Percentiles rank a stretch among this genome's conserved stretches.
Conservation (phyloP, 2,329 filamentous ascomycete species). For the Clathrospora elynae region DNA sequence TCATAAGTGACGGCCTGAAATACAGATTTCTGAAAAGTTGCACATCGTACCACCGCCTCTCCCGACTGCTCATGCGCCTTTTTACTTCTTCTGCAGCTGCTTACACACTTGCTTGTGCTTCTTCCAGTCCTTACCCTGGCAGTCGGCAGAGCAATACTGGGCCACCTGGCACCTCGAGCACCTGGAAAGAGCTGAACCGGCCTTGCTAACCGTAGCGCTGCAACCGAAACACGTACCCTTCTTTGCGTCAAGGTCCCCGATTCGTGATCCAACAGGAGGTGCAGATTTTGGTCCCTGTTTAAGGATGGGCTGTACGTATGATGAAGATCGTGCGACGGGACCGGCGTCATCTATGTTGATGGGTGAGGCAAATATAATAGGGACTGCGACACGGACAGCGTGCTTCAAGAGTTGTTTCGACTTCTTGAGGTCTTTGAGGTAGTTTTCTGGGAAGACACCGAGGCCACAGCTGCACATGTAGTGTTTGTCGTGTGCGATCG, state of each 20-base stretch:
- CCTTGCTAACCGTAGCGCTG: slow-evolving; percentile 14
- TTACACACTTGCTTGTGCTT: slow-evolving; percentile 51
- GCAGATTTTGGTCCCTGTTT: not conserved
- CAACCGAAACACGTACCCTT: slow-evolving; percentile 17
- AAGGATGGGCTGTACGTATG: too few species aligned
- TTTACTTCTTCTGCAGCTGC: slow-evolving; percentile 7
- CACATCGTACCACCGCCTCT: not conserved
- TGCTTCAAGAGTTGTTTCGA: slow-evolving; percentile 1
- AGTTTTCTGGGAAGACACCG: slow-evolving; percentile 13
- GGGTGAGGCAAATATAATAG: slow-evolving; percentile 13
- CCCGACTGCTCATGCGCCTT: not conserved
- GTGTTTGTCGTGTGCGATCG: not conserved
- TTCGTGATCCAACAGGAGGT: not conserved
- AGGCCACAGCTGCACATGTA: slow-evolving; percentile 12
- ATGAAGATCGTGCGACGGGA: not conserved
- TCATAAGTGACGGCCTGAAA: too few species aligned
- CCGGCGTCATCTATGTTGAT: slow-evolving; percentile 9
- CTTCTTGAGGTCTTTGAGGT: slow-evolving; percentile 4
- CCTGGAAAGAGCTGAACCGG: slow-evolving; percentile 47
- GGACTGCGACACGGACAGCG: slow-evolving; percentile 20
- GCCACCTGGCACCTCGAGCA: slow-evolving; percentile 54
- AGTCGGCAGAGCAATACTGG: slow-evolving; percentile 59
- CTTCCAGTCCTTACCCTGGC: slow-evolving; percentile 62
- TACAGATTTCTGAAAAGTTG: too few species aligned
- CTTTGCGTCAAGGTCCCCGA: slow-evolving; percentile 7